Conservation (phyloP, 2,329 filamentous ascomycete species). For the Pyrenophora tritici-repentis region DNA sequence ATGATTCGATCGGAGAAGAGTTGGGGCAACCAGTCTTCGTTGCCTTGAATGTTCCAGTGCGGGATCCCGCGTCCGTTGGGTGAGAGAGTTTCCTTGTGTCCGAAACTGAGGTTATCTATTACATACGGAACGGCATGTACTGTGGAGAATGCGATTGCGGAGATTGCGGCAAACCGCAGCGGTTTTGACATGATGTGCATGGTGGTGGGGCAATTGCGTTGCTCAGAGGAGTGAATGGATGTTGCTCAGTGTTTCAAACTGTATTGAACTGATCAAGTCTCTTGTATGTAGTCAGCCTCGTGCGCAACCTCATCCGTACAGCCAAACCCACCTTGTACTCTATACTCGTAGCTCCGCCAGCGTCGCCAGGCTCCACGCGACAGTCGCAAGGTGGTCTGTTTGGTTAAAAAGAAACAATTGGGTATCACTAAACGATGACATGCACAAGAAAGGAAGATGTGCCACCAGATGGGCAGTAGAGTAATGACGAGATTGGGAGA, state of each 20-base stretch:
- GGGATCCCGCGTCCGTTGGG: constrained; percentile 61
- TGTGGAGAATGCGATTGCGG: constrained; percentile 55
- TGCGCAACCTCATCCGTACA: not conserved
- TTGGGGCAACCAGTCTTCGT: constrained; percentile 61
- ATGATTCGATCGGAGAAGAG: constrained; percentile 87
- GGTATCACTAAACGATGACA: constrained; percentile 33
- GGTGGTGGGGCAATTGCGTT: constrained; percentile 18
- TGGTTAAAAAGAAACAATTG: constrained; percentile 23
- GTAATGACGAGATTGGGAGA: constrained; percentile 18
- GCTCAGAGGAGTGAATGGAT: not conserved
- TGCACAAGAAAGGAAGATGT: constrained; percentile 20
- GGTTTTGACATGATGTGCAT: constrained; percentile 44
- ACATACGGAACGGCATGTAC: constrained; percentile 65
- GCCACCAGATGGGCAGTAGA: constrained; percentile 29
- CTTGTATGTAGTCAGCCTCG: too few species aligned
- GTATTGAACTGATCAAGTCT: too few species aligned
- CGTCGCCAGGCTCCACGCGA: constrained; percentile 28
- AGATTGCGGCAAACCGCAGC: constrained; percentile 50
- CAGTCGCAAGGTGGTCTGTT: constrained; percentile 13
- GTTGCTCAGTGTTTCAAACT: too few species aligned
- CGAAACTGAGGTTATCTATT: constrained; percentile 77
- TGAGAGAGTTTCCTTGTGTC: constrained; percentile 71
- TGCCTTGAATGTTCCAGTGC: constrained; percentile 58
- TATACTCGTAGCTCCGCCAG: constrained; percentile 19
- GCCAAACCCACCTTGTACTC: constrained; percentile 19